Conservation (phyloP, 2,329 filamentous ascomycete species). For the Xylaria sp. region DNA sequence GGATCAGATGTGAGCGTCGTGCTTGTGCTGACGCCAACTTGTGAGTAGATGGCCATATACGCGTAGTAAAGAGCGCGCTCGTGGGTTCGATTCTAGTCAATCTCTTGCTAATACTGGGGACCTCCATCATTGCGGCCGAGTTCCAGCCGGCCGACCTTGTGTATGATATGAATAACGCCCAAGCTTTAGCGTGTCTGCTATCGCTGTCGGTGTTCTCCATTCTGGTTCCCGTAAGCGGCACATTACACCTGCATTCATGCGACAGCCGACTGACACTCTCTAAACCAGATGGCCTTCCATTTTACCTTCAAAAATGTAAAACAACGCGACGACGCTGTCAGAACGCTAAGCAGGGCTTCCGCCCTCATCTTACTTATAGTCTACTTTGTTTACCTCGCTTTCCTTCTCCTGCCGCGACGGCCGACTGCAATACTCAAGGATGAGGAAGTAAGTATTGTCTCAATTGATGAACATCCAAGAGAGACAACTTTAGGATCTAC, state of each 20-base stretch:
- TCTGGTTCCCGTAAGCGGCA: slow-evolving; percentile 29
- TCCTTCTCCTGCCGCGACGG: slow-evolving; percentile 27
- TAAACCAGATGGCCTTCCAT: slow-evolving; percentile 32
- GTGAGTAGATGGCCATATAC: slow-evolving; percentile 72
- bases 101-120: slow-evolving; percentile 85
- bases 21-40: slow-evolving; percentile 36
- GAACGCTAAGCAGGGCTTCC: slow-evolving; percentile 28
- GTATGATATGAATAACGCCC: slow-evolving; percentile 33
- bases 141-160: slow-evolving; percentile 53
- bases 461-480: not conserved
- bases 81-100: slow-evolving; percentile 90
- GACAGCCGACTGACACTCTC: slow-evolving; percentile 10
- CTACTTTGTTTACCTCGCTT: slow-evolving; percentile 30
- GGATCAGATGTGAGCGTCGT: not conserved
- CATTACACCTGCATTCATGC: slow-evolving; percentile 13
- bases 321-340: slow-evolving; percentile 25
- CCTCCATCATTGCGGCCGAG: slow-evolving; percentile 73
- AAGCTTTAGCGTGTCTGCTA: slow-evolving; percentile 33
- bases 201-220: slow-evolving; percentile 33
- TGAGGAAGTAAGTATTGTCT: slow-evolving; percentile 14
- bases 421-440: not conserved
- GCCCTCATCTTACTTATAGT: slow-evolving; percentile 29
- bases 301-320: slow-evolving; percentile 27
- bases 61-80: slow-evolving; percentile 87
- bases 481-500: not conserved